A percentile compares a stretch with the other conserved stretches of the same genome.
Conservation (phyloP, 2,329 filamentous ascomycete species). For the Neoarthrinium moseri region DNA sequence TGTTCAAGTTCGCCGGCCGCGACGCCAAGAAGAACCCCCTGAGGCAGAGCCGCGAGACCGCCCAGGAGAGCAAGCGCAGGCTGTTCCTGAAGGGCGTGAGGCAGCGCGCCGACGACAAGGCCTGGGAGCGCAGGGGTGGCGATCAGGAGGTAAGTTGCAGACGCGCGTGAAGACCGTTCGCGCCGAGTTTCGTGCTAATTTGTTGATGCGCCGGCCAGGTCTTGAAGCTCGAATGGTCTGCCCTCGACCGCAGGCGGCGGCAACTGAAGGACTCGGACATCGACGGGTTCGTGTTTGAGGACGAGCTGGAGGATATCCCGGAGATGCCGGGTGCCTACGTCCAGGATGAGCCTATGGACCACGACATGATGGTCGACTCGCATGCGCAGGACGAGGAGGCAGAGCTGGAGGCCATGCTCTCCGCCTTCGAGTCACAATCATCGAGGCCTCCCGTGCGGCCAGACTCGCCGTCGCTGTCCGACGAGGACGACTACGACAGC, state of each 20-base stretch:
- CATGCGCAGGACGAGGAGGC: constrained; percentile 51
- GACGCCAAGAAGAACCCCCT: constrained; percentile 62
- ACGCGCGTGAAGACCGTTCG: not conserved
- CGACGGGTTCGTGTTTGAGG: constrained; percentile 42
- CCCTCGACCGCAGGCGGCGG: constrained; percentile 34
- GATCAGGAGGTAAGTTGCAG: constrained; percentile 60
- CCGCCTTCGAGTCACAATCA: constrained; percentile 38
- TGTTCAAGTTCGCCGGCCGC: constrained; percentile 50
- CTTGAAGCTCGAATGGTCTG: constrained; percentile 41
- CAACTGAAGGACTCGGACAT: constrained; percentile 37
- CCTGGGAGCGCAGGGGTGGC: constrained; percentile 60
- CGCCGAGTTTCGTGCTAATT: not conserved
- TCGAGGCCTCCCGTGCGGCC: constrained; percentile 22
- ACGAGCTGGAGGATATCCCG: constrained; percentile 51
- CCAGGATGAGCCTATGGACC: constrained; percentile 26
- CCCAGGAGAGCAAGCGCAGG: constrained; percentile 62
- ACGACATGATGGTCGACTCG: constrained; percentile 54
- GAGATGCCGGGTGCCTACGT: constrained; percentile 25
- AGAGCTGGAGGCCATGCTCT: constrained; percentile 57
- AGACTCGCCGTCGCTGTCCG: constrained; percentile 38
- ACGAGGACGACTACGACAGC: constrained; percentile 61
- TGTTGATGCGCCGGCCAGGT: constrained; percentile 22
- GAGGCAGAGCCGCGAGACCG: constrained; percentile 58
- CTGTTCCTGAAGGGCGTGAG: constrained; percentile 69
- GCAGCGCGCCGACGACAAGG: constrained; percentile 57